Conservation (phyloP, 2,329 filamentous ascomycete species). For the Calonectria naviculata region DNA sequence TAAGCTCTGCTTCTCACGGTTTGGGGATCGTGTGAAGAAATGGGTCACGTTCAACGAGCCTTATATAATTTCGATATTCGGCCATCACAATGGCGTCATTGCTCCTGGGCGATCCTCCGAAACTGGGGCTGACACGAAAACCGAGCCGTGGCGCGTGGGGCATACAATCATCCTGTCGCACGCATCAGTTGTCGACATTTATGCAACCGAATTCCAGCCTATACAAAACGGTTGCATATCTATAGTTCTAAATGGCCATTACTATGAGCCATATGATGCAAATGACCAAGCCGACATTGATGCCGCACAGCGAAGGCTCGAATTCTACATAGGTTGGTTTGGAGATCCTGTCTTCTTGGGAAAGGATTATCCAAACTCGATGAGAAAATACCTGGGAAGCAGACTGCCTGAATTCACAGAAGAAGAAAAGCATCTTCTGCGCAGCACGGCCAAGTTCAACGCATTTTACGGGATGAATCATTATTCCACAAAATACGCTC, state of each 20-base stretch:
- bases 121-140: constrained; percentile 30
- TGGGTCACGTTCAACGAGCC: constrained; percentile 48
- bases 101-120: constrained; percentile 28
- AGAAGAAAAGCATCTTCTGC: constrained; percentile 22
- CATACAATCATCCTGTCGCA: constrained; percentile 34
- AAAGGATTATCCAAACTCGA: constrained; percentile 32
- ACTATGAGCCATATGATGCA: constrained; percentile 33
- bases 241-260: constrained; percentile 35
- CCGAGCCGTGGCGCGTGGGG: constrained; percentile 24
- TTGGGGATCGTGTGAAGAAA: constrained; percentile 47
- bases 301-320: constrained; percentile 23
- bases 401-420: constrained; percentile 33
- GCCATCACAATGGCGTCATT: constrained; percentile 29
- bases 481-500: constrained; percentile 47
- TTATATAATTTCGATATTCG: constrained; percentile 38
- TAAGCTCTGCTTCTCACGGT: constrained; percentile 37
- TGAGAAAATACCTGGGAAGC: constrained; percentile 30
- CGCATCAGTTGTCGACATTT: constrained; percentile 24
- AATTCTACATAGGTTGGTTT: constrained; percentile 38
- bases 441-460: constrained; percentile 22
- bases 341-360: constrained; percentile 36
- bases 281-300: constrained; percentile 15
- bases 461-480: constrained; percentile 50
- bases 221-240: constrained; percentile 28
- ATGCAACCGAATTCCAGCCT: constrained; percentile 25